Base-by-base conservation (phyloP, 805 yeast genomes). In the Candida railenensis region DNA sequence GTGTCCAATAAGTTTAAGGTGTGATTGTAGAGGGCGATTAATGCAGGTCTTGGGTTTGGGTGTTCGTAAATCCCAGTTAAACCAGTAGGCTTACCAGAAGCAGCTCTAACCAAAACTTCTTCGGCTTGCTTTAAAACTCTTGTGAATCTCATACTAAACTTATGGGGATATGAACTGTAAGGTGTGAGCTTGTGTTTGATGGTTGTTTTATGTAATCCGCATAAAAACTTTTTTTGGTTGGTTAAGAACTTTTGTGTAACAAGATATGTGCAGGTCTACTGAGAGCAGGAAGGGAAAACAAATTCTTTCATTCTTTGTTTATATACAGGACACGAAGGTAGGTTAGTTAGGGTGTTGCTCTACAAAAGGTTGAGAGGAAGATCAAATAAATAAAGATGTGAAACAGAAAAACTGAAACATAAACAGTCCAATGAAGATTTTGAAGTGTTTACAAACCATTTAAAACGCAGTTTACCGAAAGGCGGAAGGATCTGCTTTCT, bases 1-100 rank as follows among this genome's bases (percentile, higher is more conserved):
- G 71, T 74, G 34, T 76, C 68, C 56, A 88, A 70, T 40, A 78
- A 74, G 36, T 68, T 65, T 57, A 88, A 70, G 1, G 96, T 89
- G 48, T 84, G 79, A 53, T 78, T 79, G 70, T 89, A 89, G 39
- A 89, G 70, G 33, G 85, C 77, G 47, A 81, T 70, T 56, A 89
- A 73, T 2, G 90, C 87, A 2, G 92, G 91, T 63, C 89, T 80
- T 45, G 96, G 95, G 61, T 84, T 78, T 43, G 96, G 95, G 65
- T 87, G 94, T 63, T 84, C 87, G 58, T 69, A 75, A 51, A 89
- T 65, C 2, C 94, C 95, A 3, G 96, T 79, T 50, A 89, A 56
- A 53, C 96, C 96, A 18, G 95, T 89, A 25, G 92, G 92, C 56
- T 81, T 72, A 0, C 89, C 90, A 33, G 71, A 68, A 3, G 77